Percentiles rank a stretch among this genome's conserved stretches.
These are phyloP conservation scores for Myxozyma kluyveri DNA, from an alignment of 805 yeast genomes.

Conservation along the genomic window DNA sequence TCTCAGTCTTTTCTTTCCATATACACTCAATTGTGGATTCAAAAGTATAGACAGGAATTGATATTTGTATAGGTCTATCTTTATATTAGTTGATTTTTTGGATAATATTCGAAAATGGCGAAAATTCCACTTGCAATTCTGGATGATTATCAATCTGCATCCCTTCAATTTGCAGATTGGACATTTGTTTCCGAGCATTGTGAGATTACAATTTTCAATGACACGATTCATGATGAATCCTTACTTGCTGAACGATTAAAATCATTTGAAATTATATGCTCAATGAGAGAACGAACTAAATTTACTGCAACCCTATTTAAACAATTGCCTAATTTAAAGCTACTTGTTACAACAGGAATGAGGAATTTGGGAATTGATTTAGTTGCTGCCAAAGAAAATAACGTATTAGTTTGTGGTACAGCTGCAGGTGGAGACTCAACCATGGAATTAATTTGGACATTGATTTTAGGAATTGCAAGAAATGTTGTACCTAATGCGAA, in stretches of 20 bases:
- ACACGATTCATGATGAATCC: constrained; percentile 11
- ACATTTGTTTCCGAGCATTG: constrained; percentile 6
- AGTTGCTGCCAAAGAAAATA: constrained; percentile 22
- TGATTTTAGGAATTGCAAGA: constrained; percentile 23
- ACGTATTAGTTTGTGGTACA: constrained; percentile 28
- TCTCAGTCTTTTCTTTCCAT: too few relatives aligned
- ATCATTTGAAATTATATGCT: constrained; percentile 27
- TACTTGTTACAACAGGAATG: constrained; percentile 29
- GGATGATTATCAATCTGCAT: constrained; percentile 31
- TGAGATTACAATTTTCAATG: constrained; percentile 28
- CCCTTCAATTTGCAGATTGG: constrained; percentile 29
- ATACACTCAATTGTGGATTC: too few relatives aligned
- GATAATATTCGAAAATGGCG: too few relatives aligned
- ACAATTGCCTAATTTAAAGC: constrained; percentile 28
- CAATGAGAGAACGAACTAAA: constrained; percentile 32
- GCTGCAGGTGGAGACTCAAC: constrained; percentile 24
- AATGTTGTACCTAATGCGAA: constrained; percentile 25
- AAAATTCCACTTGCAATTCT: constrained; percentile 29
- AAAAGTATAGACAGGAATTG: too few relatives aligned
- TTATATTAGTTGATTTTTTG: too few relatives aligned
- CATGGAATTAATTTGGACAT: constrained; percentile 30
- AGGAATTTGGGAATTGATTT: constrained; percentile 29
- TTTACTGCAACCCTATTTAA: constrained; percentile 15
- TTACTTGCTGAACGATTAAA: constrained; percentile 14
- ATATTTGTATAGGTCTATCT: too few relatives aligned